phyloP scores from a whole-genome alignment of 2,329 filamentous ascomycete genomes.

The Chrysoporthe cubensis region DNA sequence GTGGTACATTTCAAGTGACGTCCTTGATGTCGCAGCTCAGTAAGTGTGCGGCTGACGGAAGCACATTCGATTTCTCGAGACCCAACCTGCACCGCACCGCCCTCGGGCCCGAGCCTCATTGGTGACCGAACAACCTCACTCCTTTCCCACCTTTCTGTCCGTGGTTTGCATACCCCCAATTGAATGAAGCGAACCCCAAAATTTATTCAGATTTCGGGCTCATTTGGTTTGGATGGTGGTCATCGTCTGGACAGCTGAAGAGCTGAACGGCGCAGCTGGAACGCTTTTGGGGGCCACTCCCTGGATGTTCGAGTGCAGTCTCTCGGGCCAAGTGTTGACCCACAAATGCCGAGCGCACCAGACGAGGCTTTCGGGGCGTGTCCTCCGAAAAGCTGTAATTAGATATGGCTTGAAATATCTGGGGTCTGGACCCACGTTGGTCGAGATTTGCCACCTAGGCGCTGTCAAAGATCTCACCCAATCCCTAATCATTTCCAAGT shows the following conservation, averaged over 20 bases:
- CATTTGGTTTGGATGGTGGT: not conserved
- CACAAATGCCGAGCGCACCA: not conserved
- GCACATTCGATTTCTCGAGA: not conserved
- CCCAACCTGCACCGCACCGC: not conserved
- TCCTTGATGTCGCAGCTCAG: not conserved
- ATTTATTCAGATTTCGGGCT: not conserved
- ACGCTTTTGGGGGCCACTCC: not conserved
- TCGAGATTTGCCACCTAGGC: not conserved
- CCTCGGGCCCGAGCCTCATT: not conserved
- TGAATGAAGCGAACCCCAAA: not conserved
- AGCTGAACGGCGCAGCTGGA: not conserved
- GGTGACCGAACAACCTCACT: not conserved
- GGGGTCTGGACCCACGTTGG: not conserved
- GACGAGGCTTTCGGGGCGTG: not conserved
- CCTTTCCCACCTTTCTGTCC: not conserved
- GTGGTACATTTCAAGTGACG: not conserved
- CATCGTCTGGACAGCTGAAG: constrained; percentile 7
- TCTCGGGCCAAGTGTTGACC: not conserved
- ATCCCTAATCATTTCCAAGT: not conserved
- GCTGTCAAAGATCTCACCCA: not conserved
- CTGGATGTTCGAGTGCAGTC: not conserved
- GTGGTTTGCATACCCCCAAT: not conserved
- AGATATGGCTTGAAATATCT: not conserved
- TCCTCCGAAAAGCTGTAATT: not conserved
- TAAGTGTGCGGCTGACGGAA: not conserved